Base-by-base conservation (phyloP, 768 basidiomycete species). In the Saitozyma sp. region DNA sequence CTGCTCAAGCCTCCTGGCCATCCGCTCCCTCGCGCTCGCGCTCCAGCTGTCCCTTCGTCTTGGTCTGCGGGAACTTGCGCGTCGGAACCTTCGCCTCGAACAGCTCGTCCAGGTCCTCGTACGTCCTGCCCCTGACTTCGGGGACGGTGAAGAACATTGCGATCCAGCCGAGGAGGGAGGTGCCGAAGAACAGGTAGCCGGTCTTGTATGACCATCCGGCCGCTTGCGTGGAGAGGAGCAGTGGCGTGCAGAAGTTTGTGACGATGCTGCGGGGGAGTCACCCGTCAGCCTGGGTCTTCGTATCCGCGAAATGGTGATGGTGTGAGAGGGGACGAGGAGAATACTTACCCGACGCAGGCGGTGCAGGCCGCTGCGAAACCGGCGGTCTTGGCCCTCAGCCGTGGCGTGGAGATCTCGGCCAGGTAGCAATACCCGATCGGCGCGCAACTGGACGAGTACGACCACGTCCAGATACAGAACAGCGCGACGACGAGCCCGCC, bases 41-140 rank as follows among this genome's bases (percentile, higher is more conserved):
- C 29, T 29, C 52, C 11, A 54, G 37, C 52, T 54, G 52, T 1
- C 8, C 52, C 10, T 39, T 14, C 19, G 52, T 54, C 52, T 29
- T 14, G 29, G 37, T 38, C 52, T 54, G n/a, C 19, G 9, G n/a
- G 11, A 48, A 59, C 42, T 54, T 50, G 49, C 64, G 41, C 1
- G 67, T 64, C 1, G 65, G 54, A 1, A 63, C 59, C 13, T 51
- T 29, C 1, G 55, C 16, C 38, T 66, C 65, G 61, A 69, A 74
- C 6, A 74, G 56, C 43, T 58, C 56, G 61, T 74, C 72, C 58
- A 74, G 58, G 37, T 67, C 58, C 56, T 71, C 72, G 51, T 71
- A 63, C 13, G 62, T 40, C 16, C 50, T 50, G 0, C 69, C 68
- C 43, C 66, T 67, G 40, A 56, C 45, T 43, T 73, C 71, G n/a